phyloP scores from a whole-genome alignment of 352 stramenopile species.

The Phytopythium aichiense region DNA sequence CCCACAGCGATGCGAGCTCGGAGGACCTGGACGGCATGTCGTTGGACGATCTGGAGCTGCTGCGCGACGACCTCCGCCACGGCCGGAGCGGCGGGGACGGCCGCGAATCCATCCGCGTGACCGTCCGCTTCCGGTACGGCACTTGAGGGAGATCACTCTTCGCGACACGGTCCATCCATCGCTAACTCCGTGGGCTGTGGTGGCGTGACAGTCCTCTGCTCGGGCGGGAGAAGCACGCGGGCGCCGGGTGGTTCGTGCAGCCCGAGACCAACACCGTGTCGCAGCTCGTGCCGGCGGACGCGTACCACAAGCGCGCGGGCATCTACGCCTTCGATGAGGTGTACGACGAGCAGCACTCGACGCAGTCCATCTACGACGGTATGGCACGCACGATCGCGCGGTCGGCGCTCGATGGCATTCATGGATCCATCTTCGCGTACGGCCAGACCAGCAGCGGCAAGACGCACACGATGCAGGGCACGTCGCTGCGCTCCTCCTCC shows the following conservation, averaged over 20 bases:
- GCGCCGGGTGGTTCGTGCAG: slow-evolving; percentile 29
- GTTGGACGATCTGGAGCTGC: slow-evolving; percentile 28
- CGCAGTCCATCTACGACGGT: slow-evolving; percentile 58
- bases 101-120: slow-evolving; percentile 31
- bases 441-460: slow-evolving; percentile 84
- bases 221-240: slow-evolving; percentile 23
- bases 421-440: slow-evolving; percentile 83
- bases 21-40: slow-evolving; percentile 23
- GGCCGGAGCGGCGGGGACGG: slow-evolving; percentile 12
- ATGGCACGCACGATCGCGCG: slow-evolving; percentile 58
- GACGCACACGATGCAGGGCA: slow-evolving; percentile 74
- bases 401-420: slow-evolving; percentile 65
- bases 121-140: slow-evolving; percentile 27
- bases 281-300: slow-evolving; percentile 15
- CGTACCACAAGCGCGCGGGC: slow-evolving; percentile 13
- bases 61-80: slow-evolving; percentile 11
- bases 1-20: slow-evolving; percentile 12
- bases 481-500: slow-evolving; percentile 9
- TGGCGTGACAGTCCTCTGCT: slow-evolving; percentile 12
- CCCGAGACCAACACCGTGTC: slow-evolving; percentile 25
- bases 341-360: slow-evolving; percentile 40
- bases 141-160: no score
- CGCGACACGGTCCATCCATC: no score
- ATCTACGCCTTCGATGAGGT: slow-evolving; percentile 56
- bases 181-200: background rate